Conservation (phyloP, 2,329 filamentous ascomycete genomes). For the Talaromyces piceae region DNA sequence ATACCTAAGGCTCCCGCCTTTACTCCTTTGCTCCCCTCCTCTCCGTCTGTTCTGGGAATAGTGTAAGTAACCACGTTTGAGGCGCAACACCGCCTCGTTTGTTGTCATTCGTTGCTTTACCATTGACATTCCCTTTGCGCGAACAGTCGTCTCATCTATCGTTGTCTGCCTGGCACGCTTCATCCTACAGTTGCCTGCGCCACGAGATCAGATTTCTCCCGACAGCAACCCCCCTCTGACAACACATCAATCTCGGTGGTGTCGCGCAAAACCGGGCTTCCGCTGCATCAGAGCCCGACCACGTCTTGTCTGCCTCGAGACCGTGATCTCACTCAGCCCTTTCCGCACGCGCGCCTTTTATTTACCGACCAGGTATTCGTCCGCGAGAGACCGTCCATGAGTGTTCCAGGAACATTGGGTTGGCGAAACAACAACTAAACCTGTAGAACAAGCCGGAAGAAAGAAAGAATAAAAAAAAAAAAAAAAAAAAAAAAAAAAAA, state of each 20-base stretch:
- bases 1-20: constrained; percentile 6
- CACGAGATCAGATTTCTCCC: constrained; percentile 19
- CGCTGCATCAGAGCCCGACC: constrained; percentile 41
- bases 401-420: constrained; percentile 13
- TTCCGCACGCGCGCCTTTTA: not conserved
- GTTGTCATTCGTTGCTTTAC: constrained; percentile 8
- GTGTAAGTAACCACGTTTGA: constrained; percentile 14
- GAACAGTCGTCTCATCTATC: not conserved
- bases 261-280: constrained; percentile 29
- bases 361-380: constrained; percentile 12
- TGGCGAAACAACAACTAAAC: constrained; percentile 12
- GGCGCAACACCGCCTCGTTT: constrained; percentile 24
- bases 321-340: constrained; percentile 14
- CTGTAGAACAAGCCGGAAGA: constrained; percentile 3
- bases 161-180: constrained; percentile 19
- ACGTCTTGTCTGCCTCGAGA: constrained; percentile 31
- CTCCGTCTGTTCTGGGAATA: constrained; percentile 8
- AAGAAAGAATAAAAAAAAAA: constrained; percentile 15
- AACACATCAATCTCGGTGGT: constrained; percentile 34
- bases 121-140: not conserved
- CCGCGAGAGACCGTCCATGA: constrained; percentile 9
- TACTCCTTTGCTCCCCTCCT: not conserved
- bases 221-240: constrained; percentile 28
- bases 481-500: constrained; percentile 16
- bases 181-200: constrained; percentile 17